Evolutionary conservation across 2,329 filamentous ascomycete genomes (phyloP).

Genomic region (Diaporthe eres): DNA sequence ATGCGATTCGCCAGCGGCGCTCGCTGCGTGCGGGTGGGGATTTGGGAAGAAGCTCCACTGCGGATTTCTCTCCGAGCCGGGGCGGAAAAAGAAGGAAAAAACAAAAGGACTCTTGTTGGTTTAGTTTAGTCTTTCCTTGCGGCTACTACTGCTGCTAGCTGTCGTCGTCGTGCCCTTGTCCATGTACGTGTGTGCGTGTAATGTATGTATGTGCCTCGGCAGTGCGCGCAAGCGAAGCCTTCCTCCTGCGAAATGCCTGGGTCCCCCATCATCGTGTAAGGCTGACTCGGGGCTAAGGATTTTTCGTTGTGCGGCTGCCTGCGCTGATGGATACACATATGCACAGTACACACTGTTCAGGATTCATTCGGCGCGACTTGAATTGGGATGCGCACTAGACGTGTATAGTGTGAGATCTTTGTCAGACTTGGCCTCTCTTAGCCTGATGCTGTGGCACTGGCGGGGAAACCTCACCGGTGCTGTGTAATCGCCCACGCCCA

Average conservation of each 20-base stretch:
- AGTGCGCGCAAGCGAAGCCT: conserved; percentile 6
- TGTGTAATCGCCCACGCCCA: background rate
- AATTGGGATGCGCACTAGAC: conserved; percentile 15
- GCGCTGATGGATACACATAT: background rate
- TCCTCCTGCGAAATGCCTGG: background rate
- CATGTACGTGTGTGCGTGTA: background rate
- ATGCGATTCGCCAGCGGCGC: conserved; percentile 19
- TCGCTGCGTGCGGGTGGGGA: background rate
- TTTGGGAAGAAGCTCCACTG: background rate
- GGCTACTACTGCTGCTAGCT: background rate
- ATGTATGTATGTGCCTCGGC: conserved; percentile 3
- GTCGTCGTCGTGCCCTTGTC: background rate
- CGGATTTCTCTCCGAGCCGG: conserved; percentile 27
- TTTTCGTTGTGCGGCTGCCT: conserved; percentile 2
- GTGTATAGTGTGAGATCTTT: background rate
- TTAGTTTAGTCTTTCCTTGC: background rate
- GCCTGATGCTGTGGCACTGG: background rate
- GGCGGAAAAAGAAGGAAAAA: background rate
- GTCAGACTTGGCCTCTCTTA: background rate
- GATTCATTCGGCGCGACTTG: conserved; percentile 13
- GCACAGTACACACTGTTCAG: background rate
- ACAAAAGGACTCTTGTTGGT: background rate
- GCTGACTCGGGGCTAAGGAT: conserved; percentile 17
- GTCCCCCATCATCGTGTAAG: background rate
- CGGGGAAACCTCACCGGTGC: background rate